Conservation (phyloP, 768 basidiomycete genomes). For the Lactarius psammicola region DNA sequence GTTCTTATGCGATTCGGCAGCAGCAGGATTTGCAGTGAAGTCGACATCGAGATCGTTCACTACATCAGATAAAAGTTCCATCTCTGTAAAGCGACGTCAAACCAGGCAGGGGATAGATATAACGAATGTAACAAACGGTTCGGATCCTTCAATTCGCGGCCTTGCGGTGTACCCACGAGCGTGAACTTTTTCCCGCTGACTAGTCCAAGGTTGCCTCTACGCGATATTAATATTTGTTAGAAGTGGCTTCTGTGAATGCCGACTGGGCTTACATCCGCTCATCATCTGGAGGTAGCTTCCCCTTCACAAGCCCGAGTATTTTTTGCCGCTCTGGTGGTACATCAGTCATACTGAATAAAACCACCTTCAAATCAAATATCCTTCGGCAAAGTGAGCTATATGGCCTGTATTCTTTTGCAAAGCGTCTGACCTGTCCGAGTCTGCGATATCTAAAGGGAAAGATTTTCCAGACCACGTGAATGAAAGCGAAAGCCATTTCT, state of each 20-base stretch:
- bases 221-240: conserved; percentile 13
- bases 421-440: conserved; percentile 64
- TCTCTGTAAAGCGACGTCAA: conserved; percentile 40
- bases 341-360: conserved; percentile 63
- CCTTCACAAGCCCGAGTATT: conserved; percentile 80
- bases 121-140: conserved; percentile 41
- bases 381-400: conserved; percentile 38
- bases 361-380: conserved; percentile 75
- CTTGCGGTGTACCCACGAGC: conserved; percentile 83
- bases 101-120: background rate
- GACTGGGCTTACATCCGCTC: conserved; percentile 50
- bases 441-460: conserved; percentile 65
- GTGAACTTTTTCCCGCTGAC: conserved; percentile 70
- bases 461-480: conserved; percentile 74
- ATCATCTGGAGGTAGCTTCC: conserved; percentile 76
- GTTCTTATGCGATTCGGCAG: conserved; percentile 57
- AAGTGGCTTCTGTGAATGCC: background rate
- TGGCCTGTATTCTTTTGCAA: background rate
- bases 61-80: conserved; percentile 65
- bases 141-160: conserved; percentile 82
- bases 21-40: conserved; percentile 62
- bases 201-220: conserved; percentile 59
- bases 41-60: conserved; percentile 83
- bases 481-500: conserved; percentile 57
- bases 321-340: conserved; percentile 88